These are phyloP conservation scores for Rhizopogon parksii DNA, from an alignment of 1,284 basidiomycete genomes.

Conservation along the genomic window DNA sequence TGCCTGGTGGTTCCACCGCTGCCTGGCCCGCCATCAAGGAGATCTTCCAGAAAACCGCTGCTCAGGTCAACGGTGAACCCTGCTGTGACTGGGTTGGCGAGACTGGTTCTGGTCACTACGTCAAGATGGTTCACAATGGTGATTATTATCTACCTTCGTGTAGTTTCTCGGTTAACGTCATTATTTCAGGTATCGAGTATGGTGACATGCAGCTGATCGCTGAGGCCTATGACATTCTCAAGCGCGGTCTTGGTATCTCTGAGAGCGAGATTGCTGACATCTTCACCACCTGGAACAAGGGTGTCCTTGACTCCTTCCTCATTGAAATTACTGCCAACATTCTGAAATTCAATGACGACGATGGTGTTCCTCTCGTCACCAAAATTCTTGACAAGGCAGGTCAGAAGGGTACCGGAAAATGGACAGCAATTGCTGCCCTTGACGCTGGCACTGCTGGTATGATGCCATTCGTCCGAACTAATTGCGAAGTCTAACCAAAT, in stretches of 20 bases:
- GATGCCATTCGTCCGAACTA: constrained; percentile 19
- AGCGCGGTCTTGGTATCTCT: constrained; percentile 83
- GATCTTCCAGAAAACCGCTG: constrained; percentile 98
- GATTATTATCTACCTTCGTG: constrained; percentile 22
- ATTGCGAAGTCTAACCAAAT: constrained; percentile 6
- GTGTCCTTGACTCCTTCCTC: constrained; percentile 98
- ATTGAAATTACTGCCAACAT: constrained; percentile 97
- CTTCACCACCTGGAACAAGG: constrained; percentile 94
- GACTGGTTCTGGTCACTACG: constrained; percentile 90
- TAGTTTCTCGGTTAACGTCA: constrained; percentile 11
- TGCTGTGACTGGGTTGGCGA: constrained; percentile 99
- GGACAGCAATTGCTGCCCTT: constrained; percentile 98
- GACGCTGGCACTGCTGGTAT: constrained; percentile 87
- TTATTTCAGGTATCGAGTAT: constrained; percentile 82
- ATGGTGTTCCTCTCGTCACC: constrained; percentile 83
- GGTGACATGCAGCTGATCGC: constrained; percentile 99
- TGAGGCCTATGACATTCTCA: constrained; percentile 98
- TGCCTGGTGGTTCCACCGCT: constrained; percentile 94
- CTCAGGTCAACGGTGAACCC: constrained; percentile 92
- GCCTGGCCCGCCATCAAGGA: constrained; percentile 98
- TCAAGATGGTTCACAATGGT: constrained; percentile 99
- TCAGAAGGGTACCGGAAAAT: constrained; percentile 99
- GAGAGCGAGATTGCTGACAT: constrained; percentile 88
- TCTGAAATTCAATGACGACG: constrained; percentile 93
- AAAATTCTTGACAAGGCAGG: constrained; percentile 97